A percentile compares a stretch with the other conserved stretches of the same genome.
Evolutionary conservation across 768 basidiomycete genomes (phyloP).

Genomic region (Xanthoconium purpureum): DNA sequence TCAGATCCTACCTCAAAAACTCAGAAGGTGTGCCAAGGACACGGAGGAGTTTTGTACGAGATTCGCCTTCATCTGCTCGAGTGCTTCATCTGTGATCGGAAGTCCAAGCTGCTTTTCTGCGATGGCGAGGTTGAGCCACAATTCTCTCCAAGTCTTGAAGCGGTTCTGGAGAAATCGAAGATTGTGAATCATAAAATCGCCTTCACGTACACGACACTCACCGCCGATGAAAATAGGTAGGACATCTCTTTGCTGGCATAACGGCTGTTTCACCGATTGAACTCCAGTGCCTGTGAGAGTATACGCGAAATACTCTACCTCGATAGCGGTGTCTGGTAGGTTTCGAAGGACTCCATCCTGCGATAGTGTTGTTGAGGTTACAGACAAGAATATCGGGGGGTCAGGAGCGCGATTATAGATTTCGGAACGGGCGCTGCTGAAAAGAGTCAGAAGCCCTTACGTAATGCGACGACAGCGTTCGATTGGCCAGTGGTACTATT

Average conservation of each 20-base stretch:
- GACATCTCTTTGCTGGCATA: constrained; percentile 99
- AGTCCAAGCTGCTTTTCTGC: constrained; percentile 96
- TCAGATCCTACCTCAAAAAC: constrained; percentile 57
- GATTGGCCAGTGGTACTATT: too few relatives aligned
- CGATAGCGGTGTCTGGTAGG: constrained; percentile 78
- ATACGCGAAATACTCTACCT: constrained; percentile 45
- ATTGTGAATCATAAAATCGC: neutral
- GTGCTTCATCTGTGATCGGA: constrained; percentile 83
- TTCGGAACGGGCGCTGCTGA: neutral
- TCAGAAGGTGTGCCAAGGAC: neutral
- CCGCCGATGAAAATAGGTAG: constrained; percentile 90
- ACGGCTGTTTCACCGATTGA: constrained; percentile 51
- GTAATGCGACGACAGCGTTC: neutral
- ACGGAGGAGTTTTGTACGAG: constrained; percentile 46
- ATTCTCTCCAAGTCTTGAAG: constrained; percentile 89
- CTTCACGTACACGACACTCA: constrained; percentile 35
- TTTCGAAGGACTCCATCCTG: constrained; percentile 61
- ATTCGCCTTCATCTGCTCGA: constrained; percentile 92
- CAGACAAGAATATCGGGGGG: too few relatives aligned
- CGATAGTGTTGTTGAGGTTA: neutral
- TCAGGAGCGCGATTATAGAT: too few relatives aligned
- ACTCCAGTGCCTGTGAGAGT: neutral
- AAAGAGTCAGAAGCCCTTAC: neutral
- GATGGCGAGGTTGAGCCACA: constrained; percentile 95
- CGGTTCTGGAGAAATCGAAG: constrained; percentile 59